Evolutionary conservation across 768 basidiomycete species (phyloP).

Genomic region (Lactarius tabidus): DNA sequence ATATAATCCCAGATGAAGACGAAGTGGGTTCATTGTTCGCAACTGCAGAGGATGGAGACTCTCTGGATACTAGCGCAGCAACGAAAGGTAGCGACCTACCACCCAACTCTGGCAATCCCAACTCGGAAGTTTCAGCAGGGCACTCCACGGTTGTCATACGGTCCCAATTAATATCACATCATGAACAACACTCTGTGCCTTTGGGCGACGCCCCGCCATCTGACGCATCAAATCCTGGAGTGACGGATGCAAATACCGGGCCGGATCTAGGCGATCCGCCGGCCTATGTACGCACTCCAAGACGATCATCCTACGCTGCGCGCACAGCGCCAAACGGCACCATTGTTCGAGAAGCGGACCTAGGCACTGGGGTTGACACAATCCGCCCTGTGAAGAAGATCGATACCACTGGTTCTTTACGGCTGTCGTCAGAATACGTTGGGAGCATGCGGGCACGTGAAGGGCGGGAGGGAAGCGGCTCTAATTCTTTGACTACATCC

Average conservation of each 20-base stretch:
- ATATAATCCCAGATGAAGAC: constrained; percentile 55
- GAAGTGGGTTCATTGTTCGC: constrained; percentile 39
- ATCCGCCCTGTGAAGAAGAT: constrained; percentile 93
- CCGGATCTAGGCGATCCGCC: constrained; percentile 59
- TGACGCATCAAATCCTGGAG: constrained; percentile 36
- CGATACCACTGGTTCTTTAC: constrained; percentile 70
- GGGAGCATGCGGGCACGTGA: constrained; percentile 62
- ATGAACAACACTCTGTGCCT: constrained; percentile 30
- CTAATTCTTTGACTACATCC: constrained; percentile 31
- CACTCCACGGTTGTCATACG: constrained; percentile 76
- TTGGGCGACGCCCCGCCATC: constrained; percentile 46
- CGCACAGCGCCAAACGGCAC: constrained; percentile 71
- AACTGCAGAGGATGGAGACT: constrained; percentile 44
- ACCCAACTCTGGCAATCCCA: constrained; percentile 26
- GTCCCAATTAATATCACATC: constrained; percentile 32
- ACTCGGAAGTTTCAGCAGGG: constrained; percentile 48
- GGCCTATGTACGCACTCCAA: constrained; percentile 59
- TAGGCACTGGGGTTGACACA: constrained; percentile 86
- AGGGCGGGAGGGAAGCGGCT: constrained; percentile 41
- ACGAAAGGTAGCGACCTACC: constrained; percentile 52
- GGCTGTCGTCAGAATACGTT: constrained; percentile 76
- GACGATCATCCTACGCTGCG: constrained; percentile 77
- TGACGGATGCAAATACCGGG: constrained; percentile 27
- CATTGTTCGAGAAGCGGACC: constrained; percentile 70
- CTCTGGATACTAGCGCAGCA: constrained; percentile 59